Conservation (phyloP, 495 filamentous ascomycete genomes). For the Lichina pygmaea region DNA sequence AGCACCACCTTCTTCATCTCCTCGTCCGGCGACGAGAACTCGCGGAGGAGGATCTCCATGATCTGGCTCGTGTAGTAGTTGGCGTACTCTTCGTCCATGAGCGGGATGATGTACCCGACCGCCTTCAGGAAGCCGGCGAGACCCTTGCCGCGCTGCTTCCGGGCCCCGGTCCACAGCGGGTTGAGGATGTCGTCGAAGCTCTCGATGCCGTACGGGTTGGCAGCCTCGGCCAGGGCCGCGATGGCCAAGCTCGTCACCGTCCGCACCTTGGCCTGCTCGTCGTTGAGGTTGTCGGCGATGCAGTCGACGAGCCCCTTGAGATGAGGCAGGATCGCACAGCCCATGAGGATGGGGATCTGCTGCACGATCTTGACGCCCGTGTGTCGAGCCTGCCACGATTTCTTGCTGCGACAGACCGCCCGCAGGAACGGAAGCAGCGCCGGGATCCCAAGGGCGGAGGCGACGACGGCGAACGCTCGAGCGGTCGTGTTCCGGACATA, state of each 20-base stretch:
- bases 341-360: constrained; percentile 98
- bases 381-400: constrained; percentile 95
- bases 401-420: constrained; percentile 90
- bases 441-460: constrained; percentile 87
- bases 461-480: constrained; percentile 89
- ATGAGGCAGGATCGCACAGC: constrained; percentile 87
- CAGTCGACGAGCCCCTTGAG: constrained; percentile 91
- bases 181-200: constrained; percentile 95
- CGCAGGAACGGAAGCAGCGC: constrained; percentile 83
- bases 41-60: constrained; percentile 91
- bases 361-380: constrained; percentile 99
- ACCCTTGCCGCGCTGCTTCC: constrained; percentile 90
- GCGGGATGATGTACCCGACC: constrained; percentile 89
- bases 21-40: constrained; percentile 90
- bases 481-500: constrained; percentile 99
- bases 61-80: constrained; percentile 98
- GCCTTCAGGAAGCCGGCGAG: constrained; percentile 91
- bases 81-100: constrained; percentile 99
- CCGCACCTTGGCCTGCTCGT: constrained; percentile 92
- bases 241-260: constrained; percentile 91
- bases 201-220: constrained; percentile 96
- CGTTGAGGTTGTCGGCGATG: constrained; percentile 82
- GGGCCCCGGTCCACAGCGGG: constrained; percentile 82
- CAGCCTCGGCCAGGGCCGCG: constrained; percentile 84
- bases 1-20: constrained; percentile 99